A percentile compares a stretch with the other conserved stretches of the same genome.
phyloP scores from a whole-genome alignment of 148 eudicot species.

The Silene uniflora region DNA sequence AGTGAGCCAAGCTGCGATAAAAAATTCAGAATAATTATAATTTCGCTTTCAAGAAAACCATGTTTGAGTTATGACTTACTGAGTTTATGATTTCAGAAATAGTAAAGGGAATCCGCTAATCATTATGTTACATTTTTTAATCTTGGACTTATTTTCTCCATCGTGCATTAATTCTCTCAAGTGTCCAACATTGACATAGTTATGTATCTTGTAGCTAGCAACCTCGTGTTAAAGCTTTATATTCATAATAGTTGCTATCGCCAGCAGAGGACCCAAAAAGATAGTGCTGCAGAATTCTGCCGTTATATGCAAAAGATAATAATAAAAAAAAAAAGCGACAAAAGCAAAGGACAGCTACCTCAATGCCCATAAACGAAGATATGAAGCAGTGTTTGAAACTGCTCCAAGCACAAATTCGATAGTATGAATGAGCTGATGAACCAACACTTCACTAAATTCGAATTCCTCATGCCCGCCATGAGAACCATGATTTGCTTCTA shows the following conservation, averaged over 20 bases:
- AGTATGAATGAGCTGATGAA: slow-evolving; percentile 94
- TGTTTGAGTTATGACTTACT: background rate
- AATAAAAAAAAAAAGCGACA: background rate
- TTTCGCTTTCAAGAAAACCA: slow-evolving; percentile 1
- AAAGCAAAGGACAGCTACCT: slow-evolving; percentile 40
- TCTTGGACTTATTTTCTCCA: background rate
- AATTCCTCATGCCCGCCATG: slow-evolving; percentile 89
- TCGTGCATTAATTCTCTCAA: background rate
- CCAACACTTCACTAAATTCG: slow-evolving; percentile 91
- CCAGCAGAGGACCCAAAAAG: background rate
- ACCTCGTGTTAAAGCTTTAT: background rate
- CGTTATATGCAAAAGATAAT: background rate
- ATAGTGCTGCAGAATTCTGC: background rate
- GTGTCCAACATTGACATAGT: too few relatives aligned
- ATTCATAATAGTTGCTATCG: background rate
- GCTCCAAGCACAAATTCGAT: slow-evolving; percentile 98
- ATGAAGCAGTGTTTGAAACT: slow-evolving; percentile 96
- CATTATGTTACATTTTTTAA: background rate
- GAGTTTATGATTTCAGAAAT: background rate
- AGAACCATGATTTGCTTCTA: slow-evolving; percentile 51
- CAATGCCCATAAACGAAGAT: slow-evolving; percentile 97
- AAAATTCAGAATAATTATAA: slow-evolving; percentile 3
- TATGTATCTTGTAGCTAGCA: background rate
- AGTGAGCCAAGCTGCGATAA: slow-evolving; percentile 69
- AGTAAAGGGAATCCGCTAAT: background rate